phyloP scores from a whole-genome alignment of 345 rosid genomes.

The Laguncularia racemosa region DNA sequence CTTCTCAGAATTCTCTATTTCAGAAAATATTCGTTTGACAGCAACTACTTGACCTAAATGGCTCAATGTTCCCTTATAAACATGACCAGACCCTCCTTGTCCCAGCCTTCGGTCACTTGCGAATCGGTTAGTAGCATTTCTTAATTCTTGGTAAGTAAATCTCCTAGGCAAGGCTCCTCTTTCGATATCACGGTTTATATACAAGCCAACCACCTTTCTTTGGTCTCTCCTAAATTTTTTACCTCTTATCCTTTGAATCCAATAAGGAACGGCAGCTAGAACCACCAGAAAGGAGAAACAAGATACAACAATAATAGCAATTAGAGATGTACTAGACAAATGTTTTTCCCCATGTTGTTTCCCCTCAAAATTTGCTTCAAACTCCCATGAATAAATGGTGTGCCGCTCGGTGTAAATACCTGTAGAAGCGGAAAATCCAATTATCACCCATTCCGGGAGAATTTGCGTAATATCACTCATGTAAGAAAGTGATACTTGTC shows the following conservation, averaged over 20 bases:
- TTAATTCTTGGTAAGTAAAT: constrained; percentile 9
- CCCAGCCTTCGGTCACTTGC: constrained; percentile 10
- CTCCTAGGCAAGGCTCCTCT: constrained; percentile 11
- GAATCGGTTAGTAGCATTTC: constrained; percentile 9
- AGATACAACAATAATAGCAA: not conserved
- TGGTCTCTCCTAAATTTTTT: not conserved
- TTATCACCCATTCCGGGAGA: constrained; percentile 11
- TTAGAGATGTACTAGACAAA: not conserved
- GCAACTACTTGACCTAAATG: constrained; percentile 1
- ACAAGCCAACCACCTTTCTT: not conserved
- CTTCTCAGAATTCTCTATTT: constrained; percentile 13
- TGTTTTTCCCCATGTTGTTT: not conserved
- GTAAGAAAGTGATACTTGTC: not conserved
- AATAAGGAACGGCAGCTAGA: not conserved
- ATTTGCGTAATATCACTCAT: constrained; percentile 8
- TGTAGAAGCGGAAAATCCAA: constrained; percentile 21
- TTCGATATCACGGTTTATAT: not conserved
- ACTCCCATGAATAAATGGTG: constrained; percentile 18
- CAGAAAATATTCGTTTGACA: constrained; percentile 13
- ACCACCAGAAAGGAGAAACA: not conserved
- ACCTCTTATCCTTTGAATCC: not conserved
- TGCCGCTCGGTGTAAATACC: constrained; percentile 2
- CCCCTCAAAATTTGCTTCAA: constrained; percentile 8
- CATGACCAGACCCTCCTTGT: constrained; percentile 12
- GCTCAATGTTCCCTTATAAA: constrained; percentile 8